A percentile compares a stretch with the other conserved stretches of the same genome.
Conservation (phyloP, 2,329 filamentous ascomycete genomes). For the Arthrobotrys sphaeroides region DNA sequence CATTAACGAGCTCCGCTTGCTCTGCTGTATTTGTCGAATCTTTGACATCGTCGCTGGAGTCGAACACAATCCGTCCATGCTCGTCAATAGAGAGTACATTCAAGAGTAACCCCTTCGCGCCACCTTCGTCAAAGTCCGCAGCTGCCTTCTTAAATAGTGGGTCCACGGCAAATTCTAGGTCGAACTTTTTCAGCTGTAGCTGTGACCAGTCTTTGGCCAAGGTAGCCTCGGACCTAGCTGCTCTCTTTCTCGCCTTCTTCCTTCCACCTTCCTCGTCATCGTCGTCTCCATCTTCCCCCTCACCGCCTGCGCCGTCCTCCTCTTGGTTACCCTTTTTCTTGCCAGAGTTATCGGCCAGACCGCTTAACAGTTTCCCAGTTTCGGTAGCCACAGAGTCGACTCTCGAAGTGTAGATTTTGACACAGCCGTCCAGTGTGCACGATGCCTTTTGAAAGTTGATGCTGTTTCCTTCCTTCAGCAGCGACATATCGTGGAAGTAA, state of each 20-base stretch:
- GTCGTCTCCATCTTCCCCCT: constrained; percentile 69
- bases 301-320: constrained; percentile 71
- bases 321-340: constrained; percentile 74
- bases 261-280: constrained; percentile 68
- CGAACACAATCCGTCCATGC: constrained; percentile 92
- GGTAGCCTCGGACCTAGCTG: constrained; percentile 76
- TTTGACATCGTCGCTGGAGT: constrained; percentile 88
- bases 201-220: constrained; percentile 87
- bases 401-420: constrained; percentile 98
- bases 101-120: constrained; percentile 90
- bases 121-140: constrained; percentile 97
- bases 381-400: constrained; percentile 98
- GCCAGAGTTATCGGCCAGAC: constrained; percentile 81
- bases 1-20: constrained; percentile 57
- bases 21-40: constrained; percentile 64
- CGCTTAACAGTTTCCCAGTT: constrained; percentile 92
- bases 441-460: constrained; percentile 99
- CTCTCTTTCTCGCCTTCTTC: constrained; percentile 75
- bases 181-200: constrained; percentile 94
- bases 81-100: constrained; percentile 97
- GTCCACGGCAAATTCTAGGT: constrained; percentile 94
- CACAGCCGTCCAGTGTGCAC: constrained; percentile 95
- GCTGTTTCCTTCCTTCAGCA: constrained; percentile 93
- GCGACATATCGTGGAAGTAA: constrained; percentile 99
- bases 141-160: constrained; percentile 99